phyloP scores from a whole-genome alignment of 1,284 basidiomycete genomes.

The Neolentinus lepideus region DNA sequence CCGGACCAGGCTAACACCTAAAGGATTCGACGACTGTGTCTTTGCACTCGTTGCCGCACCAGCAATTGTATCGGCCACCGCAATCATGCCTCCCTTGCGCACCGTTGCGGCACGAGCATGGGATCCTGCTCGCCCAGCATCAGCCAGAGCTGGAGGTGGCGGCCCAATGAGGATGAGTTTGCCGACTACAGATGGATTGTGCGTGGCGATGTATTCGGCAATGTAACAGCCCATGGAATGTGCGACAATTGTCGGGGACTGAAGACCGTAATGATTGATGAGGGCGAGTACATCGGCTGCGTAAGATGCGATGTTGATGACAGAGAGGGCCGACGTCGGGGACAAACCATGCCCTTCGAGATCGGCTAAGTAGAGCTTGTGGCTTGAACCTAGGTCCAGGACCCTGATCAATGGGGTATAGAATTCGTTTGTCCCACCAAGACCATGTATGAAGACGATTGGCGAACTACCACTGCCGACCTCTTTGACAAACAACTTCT shows the following conservation, averaged over 20 bases:
- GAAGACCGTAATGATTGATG: constrained; percentile 1
- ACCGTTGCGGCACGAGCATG: constrained; percentile 3
- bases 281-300: constrained; percentile 6
- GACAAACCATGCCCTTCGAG: constrained; percentile 13
- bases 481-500: constrained; percentile 3
- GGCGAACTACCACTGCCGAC: constrained; percentile 9
- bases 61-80: constrained; percentile 7
- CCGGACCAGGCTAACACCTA: constrained; percentile 4
- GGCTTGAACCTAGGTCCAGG: constrained; percentile 1
- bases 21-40: constrained; percentile 6
- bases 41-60: constrained; percentile 1
- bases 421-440: constrained; percentile 11
- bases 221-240: background rate
- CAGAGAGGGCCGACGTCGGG: background rate
- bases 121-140: constrained; percentile 2
- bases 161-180: constrained; percentile 1
- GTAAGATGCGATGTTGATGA: constrained; percentile 7
- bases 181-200: background rate
- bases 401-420: constrained; percentile 9
- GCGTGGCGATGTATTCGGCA: background rate
- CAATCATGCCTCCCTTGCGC: constrained; percentile 7
- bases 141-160: constrained; percentile 4
- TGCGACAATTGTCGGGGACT: background rate
- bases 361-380: constrained; percentile 11
- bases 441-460: constrained; percentile 16